These are phyloP conservation scores for Porogramme epimiltina DNA, from an alignment of 1,284 basidiomycete species.

Conservation along the genomic window DNA sequence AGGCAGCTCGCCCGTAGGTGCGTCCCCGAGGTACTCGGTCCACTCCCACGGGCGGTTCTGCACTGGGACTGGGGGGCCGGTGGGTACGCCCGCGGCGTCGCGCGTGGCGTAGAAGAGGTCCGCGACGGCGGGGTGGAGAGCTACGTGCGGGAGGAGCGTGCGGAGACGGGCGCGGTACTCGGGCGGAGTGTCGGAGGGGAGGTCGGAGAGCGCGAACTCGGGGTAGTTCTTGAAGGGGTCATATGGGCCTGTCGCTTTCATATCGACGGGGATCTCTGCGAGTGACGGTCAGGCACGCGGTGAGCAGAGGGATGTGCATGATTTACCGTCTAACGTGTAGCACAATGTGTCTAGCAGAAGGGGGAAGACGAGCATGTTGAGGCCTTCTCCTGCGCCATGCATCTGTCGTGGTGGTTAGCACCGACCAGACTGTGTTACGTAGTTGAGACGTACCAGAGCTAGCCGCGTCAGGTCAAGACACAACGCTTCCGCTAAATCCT, in stretches of 20 bases:
- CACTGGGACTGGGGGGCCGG: conserved; percentile 52
- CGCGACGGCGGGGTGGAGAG: conserved; percentile 51
- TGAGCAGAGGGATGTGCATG: background rate
- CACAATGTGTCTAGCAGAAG: conserved; percentile 73
- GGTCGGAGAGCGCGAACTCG: conserved; percentile 45
- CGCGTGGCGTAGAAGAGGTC: conserved; percentile 60
- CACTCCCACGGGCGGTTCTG: conserved; percentile 83
- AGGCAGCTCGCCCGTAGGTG: conserved; percentile 36
- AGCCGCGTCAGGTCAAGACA: conserved; percentile 53
- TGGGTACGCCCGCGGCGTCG: conserved; percentile 50
- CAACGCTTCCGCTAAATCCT: conserved; percentile 46
- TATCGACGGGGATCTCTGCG: conserved; percentile 63
- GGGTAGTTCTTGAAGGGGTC: conserved; percentile 72
- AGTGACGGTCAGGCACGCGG: background rate
- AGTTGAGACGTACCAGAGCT: conserved; percentile 49
- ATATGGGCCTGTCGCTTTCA: conserved; percentile 42
- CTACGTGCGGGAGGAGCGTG: conserved; percentile 54
- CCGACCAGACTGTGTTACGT: background rate
- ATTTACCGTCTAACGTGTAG: conserved; percentile 69
- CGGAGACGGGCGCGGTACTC: conserved; percentile 58
- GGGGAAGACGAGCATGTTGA: conserved; percentile 60
- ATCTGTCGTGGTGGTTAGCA: conserved; percentile 36
- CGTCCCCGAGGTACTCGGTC: conserved; percentile 76
- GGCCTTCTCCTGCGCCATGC: conserved; percentile 49
- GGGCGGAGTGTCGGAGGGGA: conserved; percentile 58